Evolutionary conservation across 1,139 yeast species (phyloP).

Genomic region (Geotrichum macrosporum): DNA sequence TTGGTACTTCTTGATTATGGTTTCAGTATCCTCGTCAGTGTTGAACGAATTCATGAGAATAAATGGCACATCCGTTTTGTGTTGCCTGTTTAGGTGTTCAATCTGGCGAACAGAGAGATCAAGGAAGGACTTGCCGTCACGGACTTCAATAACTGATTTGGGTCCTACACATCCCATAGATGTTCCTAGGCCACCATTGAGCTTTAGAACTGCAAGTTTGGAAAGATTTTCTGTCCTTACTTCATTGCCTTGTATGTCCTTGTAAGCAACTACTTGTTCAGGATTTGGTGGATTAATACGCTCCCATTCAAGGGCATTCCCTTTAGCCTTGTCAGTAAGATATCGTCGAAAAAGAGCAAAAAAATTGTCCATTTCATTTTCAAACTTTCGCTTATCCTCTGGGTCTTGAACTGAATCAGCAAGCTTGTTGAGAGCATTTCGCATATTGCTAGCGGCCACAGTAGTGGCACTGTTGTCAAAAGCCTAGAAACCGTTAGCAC

Average conservation of each 20-base stretch:
- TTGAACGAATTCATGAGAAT: conserved; percentile 97
- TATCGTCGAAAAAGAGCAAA: conserved; percentile 92
- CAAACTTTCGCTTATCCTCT: conserved; percentile 59
- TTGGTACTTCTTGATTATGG: conserved; percentile 92
- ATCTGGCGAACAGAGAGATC: conserved; percentile 95
- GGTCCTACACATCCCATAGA: conserved; percentile 99
- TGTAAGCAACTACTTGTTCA: conserved; percentile 83
- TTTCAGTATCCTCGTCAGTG: conserved; percentile 93
- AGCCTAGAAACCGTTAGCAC: no score
- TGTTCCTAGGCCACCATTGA: conserved; percentile 97
- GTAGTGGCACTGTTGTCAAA: conserved; percentile 94
- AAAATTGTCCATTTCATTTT: conserved; percentile 91
- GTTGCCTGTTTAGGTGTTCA: conserved; percentile 87
- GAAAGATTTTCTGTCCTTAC: conserved; percentile 53
- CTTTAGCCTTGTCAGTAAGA: conserved; percentile 82
- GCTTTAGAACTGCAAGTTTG: conserved; percentile 89
- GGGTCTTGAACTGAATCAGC: conserved; percentile 70
- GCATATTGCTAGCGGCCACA: conserved; percentile 96
- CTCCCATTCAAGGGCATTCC: conserved; percentile 87
- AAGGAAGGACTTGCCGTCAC: conserved; percentile 96
- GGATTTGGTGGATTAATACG: conserved; percentile 84
- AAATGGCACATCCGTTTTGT: conserved; percentile 91
- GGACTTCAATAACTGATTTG: conserved; percentile 93
- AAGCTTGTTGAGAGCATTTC: conserved; percentile 86
- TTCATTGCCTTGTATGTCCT: conserved; percentile 36